phyloP scores from a whole-genome alignment of 164 flowering plant species.

The Platanus orientalis region DNA sequence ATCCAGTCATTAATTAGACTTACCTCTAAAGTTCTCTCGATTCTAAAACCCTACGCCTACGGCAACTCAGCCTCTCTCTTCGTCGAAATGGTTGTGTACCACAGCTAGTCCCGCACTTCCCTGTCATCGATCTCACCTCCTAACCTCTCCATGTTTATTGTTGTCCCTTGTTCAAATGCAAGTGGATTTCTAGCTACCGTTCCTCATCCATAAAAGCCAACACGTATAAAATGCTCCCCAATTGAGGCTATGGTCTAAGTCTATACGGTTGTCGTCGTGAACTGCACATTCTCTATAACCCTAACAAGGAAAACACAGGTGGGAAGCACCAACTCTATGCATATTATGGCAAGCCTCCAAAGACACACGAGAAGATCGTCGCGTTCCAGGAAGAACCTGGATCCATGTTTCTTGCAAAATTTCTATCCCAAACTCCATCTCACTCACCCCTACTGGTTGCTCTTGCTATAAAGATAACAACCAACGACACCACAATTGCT shows the following conservation, averaged over 20 bases:
- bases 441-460: too few species aligned
- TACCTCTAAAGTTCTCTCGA: conserved; percentile 5
- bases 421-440: too few species aligned
- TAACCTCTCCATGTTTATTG: conserved; percentile 62
- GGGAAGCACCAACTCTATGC: conserved; percentile 50
- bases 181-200: conserved; percentile 29
- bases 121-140: conserved; percentile 60
- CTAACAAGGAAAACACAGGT: conserved; percentile 46
- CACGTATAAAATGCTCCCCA: conserved; percentile 54
- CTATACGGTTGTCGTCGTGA: conserved; percentile 68
- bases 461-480: too few species aligned
- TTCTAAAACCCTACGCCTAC: too few species aligned
- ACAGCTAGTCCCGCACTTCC: conserved; percentile 57
- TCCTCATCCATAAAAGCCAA: conserved; percentile 25
- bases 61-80: conserved; percentile 56
- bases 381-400: conserved; percentile 46
- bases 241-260: too few species aligned
- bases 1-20: conserved; percentile 7
- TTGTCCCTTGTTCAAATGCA: conserved; percentile 51
- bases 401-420: too few species aligned
- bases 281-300: conserved; percentile 49
- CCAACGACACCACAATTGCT: too few species aligned
- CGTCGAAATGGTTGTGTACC: conserved; percentile 64
- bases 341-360: conserved; percentile 36
- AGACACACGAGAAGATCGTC: conserved; percentile 36